Conservation (phyloP, 2,329 filamentous ascomycete species). For the Dothistroma pini region DNA sequence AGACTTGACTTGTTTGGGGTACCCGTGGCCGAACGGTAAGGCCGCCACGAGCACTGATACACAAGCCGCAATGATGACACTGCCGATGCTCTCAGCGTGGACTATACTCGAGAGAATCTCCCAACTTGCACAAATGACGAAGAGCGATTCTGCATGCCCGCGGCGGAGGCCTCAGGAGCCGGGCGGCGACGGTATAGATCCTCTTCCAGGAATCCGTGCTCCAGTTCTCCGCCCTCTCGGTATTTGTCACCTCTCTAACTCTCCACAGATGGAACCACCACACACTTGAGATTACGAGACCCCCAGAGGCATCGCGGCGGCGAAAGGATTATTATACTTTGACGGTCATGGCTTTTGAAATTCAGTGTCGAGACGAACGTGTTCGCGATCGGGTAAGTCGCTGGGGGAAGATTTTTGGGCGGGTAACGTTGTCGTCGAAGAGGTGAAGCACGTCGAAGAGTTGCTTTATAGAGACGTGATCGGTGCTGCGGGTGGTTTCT, state of each 20-base stretch:
- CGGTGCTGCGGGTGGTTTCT: neutral
- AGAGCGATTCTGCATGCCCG: neutral
- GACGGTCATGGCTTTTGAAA: neutral
- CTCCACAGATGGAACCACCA: neutral
- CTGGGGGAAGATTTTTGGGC: neutral
- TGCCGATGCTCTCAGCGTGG: neutral
- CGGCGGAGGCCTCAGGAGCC: neutral
- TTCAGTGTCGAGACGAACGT: neutral
- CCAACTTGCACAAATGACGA: neutral
- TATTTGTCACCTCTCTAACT: neutral
- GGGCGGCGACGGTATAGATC: neutral
- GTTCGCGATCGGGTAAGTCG: neutral
- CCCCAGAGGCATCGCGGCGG: neutral
- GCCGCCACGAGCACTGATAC: neutral
- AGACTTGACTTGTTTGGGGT: neutral
- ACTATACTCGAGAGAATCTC: neutral
- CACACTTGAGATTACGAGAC: neutral
- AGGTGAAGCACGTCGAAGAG: neutral
- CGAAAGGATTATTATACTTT: neutral
- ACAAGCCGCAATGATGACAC: neutral
- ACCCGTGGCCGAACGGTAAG: neutral
- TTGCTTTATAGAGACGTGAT: neutral
- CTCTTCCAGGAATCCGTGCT: neutral
- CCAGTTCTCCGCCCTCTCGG: neutral
- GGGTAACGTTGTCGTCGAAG: neutral